These are phyloP conservation scores for Karstenula rhodostoma DNA, from an alignment of 2,329 filamentous ascomycete genomes.

Conservation along the genomic window DNA sequence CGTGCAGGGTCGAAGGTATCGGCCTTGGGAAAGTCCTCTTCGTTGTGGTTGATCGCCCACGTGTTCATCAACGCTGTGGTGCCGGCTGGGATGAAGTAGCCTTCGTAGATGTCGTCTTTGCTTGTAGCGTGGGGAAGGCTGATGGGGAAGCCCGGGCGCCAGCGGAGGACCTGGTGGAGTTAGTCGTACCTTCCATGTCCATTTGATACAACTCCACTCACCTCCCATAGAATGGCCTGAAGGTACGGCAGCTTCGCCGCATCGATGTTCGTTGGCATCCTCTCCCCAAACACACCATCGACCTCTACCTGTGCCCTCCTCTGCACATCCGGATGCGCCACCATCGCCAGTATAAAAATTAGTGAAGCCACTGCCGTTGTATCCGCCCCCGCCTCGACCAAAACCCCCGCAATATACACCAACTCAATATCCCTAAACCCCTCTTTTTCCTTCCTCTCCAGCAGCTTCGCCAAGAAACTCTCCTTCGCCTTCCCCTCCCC, in stretches of 20 bases:
- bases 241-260: slow-evolving; percentile 41
- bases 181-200: background rate
- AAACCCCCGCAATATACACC: slow-evolving; percentile 16
- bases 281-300: slow-evolving; percentile 34
- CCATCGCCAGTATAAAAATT: slow-evolving; percentile 15
- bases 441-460: slow-evolving; percentile 19
- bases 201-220: background rate
- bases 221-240: slow-evolving; percentile 25
- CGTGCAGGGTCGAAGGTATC: slow-evolving; percentile 25
- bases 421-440: slow-evolving; percentile 19
- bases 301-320: slow-evolving; percentile 43
- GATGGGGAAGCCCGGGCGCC: slow-evolving; percentile 40
- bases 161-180: slow-evolving; percentile 37
- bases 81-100: slow-evolving; percentile 52
- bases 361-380: slow-evolving; percentile 39
- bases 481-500: slow-evolving; percentile 12
- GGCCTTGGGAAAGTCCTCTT: slow-evolving; percentile 24
- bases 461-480: slow-evolving; percentile 12
- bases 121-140: slow-evolving; percentile 54
- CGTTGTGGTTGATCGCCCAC: slow-evolving; percentile 50
- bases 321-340: slow-evolving; percentile 25
- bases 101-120: slow-evolving; percentile 52
- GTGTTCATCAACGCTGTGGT: slow-evolving; percentile 49
- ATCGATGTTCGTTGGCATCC: slow-evolving; percentile 32
- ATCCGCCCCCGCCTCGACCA: slow-evolving; percentile 28